A percentile compares a stretch with the other conserved stretches of the same genome.
These are phyloP conservation scores for Xylariales sp. DNA, from an alignment of 2,329 filamentous ascomycete genomes.

Conservation along the genomic window DNA sequence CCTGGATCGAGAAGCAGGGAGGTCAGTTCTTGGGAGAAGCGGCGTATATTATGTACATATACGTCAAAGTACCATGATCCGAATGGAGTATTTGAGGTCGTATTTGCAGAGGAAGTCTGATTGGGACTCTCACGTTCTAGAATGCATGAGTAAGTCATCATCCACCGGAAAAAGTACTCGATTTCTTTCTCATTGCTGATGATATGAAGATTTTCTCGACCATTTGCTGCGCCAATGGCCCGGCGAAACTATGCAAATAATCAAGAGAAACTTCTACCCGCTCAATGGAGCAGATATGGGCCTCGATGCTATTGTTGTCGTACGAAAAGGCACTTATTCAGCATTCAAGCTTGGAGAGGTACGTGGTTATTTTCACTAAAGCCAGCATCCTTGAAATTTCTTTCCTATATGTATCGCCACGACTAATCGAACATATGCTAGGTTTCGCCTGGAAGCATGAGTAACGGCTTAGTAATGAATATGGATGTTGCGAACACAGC, in stretches of 20 bases:
- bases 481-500: conserved; percentile 88
- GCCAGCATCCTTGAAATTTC: not conserved
- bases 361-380: conserved; percentile 8
- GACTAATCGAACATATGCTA: conserved; percentile 9
- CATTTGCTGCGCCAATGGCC: conserved; percentile 83
- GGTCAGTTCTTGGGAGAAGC: conserved; percentile 30
- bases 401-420: not conserved
- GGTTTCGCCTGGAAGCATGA: conserved; percentile 14
- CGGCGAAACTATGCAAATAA: conserved; percentile 58
- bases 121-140: conserved; percentile 65
- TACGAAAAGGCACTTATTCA: conserved; percentile 85
- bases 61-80: conserved; percentile 60
- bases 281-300: conserved; percentile 39
- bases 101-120: conserved; percentile 60
- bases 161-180: not conserved
- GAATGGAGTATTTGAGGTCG: conserved; percentile 58
- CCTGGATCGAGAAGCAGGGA: conserved; percentile 49
- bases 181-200: conserved; percentile 5
- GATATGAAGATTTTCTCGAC: conserved; percentile 67
- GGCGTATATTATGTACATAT: conserved; percentile 55
- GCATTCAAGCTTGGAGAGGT: conserved; percentile 73
- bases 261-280: conserved; percentile 82
- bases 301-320: conserved; percentile 66
- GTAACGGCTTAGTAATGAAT: conserved; percentile 71
- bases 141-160: conserved; percentile 63